Percentiles rank a stretch among this genome's conserved stretches.
Evolutionary conservation across 495 filamentous ascomycete species (phyloP).

Genomic region (Penicillium egyptiacum): DNA sequence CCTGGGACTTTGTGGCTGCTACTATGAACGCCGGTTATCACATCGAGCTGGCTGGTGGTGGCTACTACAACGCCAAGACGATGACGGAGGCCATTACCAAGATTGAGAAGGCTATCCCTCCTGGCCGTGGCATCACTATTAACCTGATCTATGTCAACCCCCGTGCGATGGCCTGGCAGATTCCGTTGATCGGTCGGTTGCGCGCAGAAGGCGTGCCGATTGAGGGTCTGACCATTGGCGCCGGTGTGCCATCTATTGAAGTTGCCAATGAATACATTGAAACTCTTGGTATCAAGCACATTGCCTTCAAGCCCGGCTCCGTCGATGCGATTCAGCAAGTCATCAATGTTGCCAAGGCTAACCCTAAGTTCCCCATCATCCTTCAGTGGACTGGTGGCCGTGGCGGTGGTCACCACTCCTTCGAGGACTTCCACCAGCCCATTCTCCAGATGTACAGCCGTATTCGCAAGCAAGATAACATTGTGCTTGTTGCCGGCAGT

Average conservation of each 20-base stretch:
- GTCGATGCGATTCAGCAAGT: conserved; percentile 47
- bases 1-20: conserved; percentile 94
- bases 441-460: conserved; percentile 45
- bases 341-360: conserved; percentile 45
- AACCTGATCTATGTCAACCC: conserved; percentile 98
- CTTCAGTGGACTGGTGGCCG: conserved; percentile 55
- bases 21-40: conserved; percentile 96
- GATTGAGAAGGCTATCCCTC: conserved; percentile 83
- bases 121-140: conserved; percentile 88
- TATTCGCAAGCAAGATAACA: conserved; percentile 46
- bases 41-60: conserved; percentile 85
- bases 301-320: conserved; percentile 52
- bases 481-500: conserved; percentile 50
- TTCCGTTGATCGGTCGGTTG: conserved; percentile 81
- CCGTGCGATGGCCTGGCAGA: conserved; percentile 95
- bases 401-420: conserved; percentile 54
- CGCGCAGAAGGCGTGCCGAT: conserved; percentile 88
- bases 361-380: conserved; percentile 48
- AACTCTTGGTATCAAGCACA: conserved; percentile 48
- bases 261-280: conserved; percentile 48
- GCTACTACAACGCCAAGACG: conserved; percentile 87
- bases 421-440: conserved; percentile 52
- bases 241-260: conserved; percentile 52
- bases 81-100: conserved; percentile 88
- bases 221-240: conserved; percentile 70